Evolutionary conservation across 78 protist genomes (phyloP), one percentile per base, ranked within the genome.

Genomic region (Dictyostelium purpureum): DNA sequence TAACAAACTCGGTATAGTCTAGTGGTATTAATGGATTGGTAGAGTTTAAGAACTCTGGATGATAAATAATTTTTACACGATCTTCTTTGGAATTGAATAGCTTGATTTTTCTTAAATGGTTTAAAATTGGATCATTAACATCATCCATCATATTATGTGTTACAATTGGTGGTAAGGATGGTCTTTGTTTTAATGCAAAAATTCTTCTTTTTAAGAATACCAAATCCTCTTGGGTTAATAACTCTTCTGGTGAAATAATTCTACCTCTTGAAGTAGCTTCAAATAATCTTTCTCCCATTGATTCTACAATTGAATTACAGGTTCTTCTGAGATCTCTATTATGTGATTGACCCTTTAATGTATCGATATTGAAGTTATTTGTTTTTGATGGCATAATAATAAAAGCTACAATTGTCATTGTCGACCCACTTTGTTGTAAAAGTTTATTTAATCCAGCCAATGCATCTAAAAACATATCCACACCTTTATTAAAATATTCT

Each of bases 61-160:
- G 98, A 79, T 82, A 97, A 31, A 97, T 65, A 65, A 96, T 88
- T 88, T 96, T 95, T 26, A 96, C 98, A 6, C 96, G 56, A 75
- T 94, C 96, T 6, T 80, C 75, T 38, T 40, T 70, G 6, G 79
- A 38, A 40, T 96, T 96, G 66, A 96, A 94, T 70, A 93, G 11
- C 45, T 74, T 47, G n/a, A 87, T 87, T 19, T 26, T 49, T 37
- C 96, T 75, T 9, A 93, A 24, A 59, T 93, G 96, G 16, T 73
- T 71, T 7, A 93, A 28, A 47, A 90, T 80, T 59, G 65, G 87
- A 47, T 77, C 88, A 18, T 81, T 80, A 71, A 18, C 10, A 43
- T 94, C 96, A 67, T 96, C 94, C 18, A 89, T 83, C 94, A 96
- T 70, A 52, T 95, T 92, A 78, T 96, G 98, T 43, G 98, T 96